Base-by-base conservation (phyloP, 306 rosid species). In the Bauhinia variegata region DNA sequence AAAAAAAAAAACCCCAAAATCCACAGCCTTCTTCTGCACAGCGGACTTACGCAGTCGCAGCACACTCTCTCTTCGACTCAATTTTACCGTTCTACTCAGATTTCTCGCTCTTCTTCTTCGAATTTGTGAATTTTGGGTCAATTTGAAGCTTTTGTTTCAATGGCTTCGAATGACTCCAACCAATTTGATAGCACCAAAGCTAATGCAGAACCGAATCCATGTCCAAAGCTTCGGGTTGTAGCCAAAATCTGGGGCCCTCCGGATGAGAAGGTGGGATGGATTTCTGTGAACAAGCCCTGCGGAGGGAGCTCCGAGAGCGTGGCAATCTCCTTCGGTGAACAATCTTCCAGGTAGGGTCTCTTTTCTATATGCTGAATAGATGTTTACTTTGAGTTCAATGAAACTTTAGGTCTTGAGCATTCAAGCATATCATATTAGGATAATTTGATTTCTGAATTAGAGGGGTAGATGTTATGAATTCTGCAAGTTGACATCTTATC, bases 271-370 rank as follows among this genome's bases (percentile, higher is more conserved):
- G 57, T 43, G 5, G 81, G 82, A 0, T 89, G 88, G 95, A 53
- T 92, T 51, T 81, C 83, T 0, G 89, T 84, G 44, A 83, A 84
- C 66, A 84, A 71, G 66, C 79, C 90, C 31, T 14, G 7, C 6
- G 82, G 79, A 1, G 87, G 76, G 34, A 71, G 17, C 14, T 83
- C 83, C 0, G 87, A 80, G 18, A 57, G 76, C 14, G 87, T 87
- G 48, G 41, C 78, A 2, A 64, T 92, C 54, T 75, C 91, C 11
- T 92, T 92, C 59, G 75, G 68, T 31, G 87, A 83, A 6, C 87
- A 82, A 30, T 60, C 87, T 7, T 68, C 84, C 8, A 79, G 96
- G 98, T 92, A 79, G 4, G 11, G 5, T 60, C 18, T 12, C 0
- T 54, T 37, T 68, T 23, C 28, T 23, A 23, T 23, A 7, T 46